Evolutionary conservation across 2,329 filamentous ascomycete species (phyloP).

Genomic region (Microcyclospora pomicola): DNA sequence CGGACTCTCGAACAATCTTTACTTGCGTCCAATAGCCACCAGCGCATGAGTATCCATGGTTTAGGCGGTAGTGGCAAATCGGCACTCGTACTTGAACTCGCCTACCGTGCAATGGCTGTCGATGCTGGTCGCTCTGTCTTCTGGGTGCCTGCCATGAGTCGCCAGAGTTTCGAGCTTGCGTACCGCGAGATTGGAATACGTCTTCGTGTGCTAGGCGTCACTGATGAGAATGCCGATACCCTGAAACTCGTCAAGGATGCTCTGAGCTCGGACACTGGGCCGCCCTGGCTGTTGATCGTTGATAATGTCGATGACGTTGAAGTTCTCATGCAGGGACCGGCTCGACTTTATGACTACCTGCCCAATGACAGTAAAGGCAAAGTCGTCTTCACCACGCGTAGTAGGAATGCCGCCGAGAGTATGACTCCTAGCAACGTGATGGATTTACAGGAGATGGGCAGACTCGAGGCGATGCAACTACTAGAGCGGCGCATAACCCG

Average conservation of each 20-base stretch:
- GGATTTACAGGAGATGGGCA: conserved; percentile 5
- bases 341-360: conserved; percentile 3
- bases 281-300: conserved; percentile 11
- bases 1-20: too few relatives aligned
- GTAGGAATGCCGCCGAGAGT: conserved; percentile 5
- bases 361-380: conserved; percentile 6
- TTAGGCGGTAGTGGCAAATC: conserved; percentile 23
- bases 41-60: conserved; percentile 14
- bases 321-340: conserved; percentile 2
- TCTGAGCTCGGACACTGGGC: conserved; percentile 9
- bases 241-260: conserved; percentile 13
- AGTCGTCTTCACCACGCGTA: conserved; percentile 11
- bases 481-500: conserved; percentile 5
- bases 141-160: conserved; percentile 11
- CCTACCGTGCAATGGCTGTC: conserved; percentile 11
- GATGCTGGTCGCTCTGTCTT: conserved; percentile 8
- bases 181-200: conserved; percentile 5
- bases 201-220: too few relatives aligned
- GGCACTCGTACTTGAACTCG: conserved; percentile 19
- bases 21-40: too few relatives aligned
- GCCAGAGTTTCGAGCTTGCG: conserved; percentile 9
- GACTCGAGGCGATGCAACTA: conserved; percentile 5
- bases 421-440: conserved; percentile 7
- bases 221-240: conserved; percentile 9
- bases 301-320: conserved; percentile 12